A percentile compares a stretch with the other conserved stretches of the same genome.
These are phyloP conservation scores for Pseudisothecium myosuroides DNA, from an alignment of 225 moss, liverwort and hornwort species.

Conservation along the genomic window DNA sequence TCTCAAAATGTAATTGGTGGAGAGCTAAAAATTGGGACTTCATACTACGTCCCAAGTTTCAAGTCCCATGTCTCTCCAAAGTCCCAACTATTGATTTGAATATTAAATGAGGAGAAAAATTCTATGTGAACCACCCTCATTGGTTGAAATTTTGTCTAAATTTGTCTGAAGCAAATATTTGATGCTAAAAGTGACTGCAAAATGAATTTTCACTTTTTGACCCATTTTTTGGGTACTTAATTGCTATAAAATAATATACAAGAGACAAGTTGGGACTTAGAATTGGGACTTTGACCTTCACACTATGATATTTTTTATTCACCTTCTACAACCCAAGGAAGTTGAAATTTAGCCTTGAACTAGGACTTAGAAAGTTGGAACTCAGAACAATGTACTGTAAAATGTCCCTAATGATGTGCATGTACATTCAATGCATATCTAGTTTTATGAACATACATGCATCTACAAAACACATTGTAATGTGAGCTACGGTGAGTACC, in stretches of 20 bases:
- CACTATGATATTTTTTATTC: too few species aligned
- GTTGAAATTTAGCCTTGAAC: too few species aligned
- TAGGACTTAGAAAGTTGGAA: rapidly evolving
- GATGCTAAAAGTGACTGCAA: neutral
- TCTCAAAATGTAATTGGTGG: too few species aligned
- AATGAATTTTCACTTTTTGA: neutral
- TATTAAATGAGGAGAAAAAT: neutral
- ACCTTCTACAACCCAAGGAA: too few species aligned
- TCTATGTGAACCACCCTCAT: neutral
- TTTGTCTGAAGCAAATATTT: rapidly evolving
- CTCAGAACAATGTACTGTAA: too few species aligned
- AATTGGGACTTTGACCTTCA: too few species aligned
- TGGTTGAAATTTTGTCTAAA: neutral
- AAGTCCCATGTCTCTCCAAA: neutral
- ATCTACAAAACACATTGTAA: neutral
- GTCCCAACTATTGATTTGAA: neutral
- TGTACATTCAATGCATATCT: neutral
- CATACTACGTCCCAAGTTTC: rapidly evolving
- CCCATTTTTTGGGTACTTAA: neutral
- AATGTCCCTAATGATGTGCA: too few species aligned
- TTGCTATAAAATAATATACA: too few species aligned
- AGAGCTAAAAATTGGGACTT: neutral
- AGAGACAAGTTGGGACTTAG: neutral
- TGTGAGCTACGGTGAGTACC: neutral
- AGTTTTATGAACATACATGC: rapidly evolving